phyloP scores from a whole-genome alignment of 345 rosid genomes.

The Eucalyptus tenuipes region DNA sequence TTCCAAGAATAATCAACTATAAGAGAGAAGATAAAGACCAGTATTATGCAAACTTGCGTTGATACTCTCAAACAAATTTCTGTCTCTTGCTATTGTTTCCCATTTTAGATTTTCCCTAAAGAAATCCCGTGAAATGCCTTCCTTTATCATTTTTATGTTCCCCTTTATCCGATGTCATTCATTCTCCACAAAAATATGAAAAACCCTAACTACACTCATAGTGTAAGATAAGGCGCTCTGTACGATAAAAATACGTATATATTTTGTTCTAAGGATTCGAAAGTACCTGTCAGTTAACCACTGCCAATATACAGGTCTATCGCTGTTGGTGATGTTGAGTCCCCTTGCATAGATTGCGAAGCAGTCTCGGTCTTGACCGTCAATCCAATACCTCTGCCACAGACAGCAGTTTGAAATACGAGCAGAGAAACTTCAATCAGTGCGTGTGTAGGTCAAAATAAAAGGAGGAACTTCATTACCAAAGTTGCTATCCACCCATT shows the following conservation, averaged over 20 bases:
- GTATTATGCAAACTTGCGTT: rapidly evolving
- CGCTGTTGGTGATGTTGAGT: background rate
- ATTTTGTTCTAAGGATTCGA: background rate
- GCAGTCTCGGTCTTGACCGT: rapidly evolving
- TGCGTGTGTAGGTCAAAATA: background rate
- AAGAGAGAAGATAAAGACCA: background rate
- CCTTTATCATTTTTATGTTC: background rate
- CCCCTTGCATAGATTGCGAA: background rate
- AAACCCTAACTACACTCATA: rapidly evolving
- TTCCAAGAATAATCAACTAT: background rate
- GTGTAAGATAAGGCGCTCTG: rapidly evolving
- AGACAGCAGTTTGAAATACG: background rate
- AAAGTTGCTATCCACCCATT: too few species aligned
- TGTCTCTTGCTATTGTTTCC: background rate
- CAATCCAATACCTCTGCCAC: background rate
- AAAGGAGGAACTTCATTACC: too few species aligned
- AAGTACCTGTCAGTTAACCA: background rate
- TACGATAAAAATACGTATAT: background rate
- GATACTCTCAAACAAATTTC: background rate
- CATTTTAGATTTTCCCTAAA: background rate
- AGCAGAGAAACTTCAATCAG: background rate
- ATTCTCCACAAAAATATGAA: background rate
- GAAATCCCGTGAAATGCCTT: background rate
- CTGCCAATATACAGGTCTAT: background rate
- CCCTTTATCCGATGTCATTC: background rate